phyloP scores from a whole-genome alignment of 805 yeast genomes.

The Monosporozyma aerobia region DNA sequence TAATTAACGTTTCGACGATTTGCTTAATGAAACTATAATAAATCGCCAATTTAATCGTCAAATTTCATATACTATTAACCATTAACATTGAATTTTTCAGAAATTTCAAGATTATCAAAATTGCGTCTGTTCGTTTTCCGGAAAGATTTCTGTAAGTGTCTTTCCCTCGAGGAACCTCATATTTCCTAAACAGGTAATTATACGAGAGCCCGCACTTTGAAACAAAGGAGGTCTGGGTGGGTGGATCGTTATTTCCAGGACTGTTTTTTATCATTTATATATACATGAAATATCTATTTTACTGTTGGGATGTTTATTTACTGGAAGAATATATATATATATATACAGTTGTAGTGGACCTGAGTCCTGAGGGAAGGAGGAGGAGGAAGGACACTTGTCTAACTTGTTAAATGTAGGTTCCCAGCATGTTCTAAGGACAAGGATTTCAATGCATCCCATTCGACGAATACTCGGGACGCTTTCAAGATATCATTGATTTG shows the following conservation, averaged over 20 bases:
- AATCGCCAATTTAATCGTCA: neutral
- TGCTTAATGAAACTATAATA: neutral
- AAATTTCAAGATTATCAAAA: neutral
- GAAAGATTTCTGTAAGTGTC: neutral
- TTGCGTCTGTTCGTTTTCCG: neutral
- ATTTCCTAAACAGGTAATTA: neutral
- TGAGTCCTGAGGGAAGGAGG: too few relatives aligned
- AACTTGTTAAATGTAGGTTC: neutral
- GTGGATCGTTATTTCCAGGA: neutral
- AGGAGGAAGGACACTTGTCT: neutral
- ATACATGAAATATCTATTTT: neutral
- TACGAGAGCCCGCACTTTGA: neutral
- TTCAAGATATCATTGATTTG: slow-evolving; percentile 76
- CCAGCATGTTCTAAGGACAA: slow-evolving; percentile 31
- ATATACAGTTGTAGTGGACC: neutral
- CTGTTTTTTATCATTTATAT: neutral
- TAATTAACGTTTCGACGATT: neutral
- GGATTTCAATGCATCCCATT: slow-evolving; percentile 61
- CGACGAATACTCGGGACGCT: slow-evolving; percentile 69
- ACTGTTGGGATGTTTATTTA: neutral
- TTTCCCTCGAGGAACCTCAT: neutral
- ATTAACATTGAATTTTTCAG: neutral
- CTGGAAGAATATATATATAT: neutral
- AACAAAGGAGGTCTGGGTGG: neutral
- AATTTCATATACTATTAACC: neutral